phyloP scores from a whole-genome alignment of 768 basidiomycete genomes.

The Royoungia palumana region DNA sequence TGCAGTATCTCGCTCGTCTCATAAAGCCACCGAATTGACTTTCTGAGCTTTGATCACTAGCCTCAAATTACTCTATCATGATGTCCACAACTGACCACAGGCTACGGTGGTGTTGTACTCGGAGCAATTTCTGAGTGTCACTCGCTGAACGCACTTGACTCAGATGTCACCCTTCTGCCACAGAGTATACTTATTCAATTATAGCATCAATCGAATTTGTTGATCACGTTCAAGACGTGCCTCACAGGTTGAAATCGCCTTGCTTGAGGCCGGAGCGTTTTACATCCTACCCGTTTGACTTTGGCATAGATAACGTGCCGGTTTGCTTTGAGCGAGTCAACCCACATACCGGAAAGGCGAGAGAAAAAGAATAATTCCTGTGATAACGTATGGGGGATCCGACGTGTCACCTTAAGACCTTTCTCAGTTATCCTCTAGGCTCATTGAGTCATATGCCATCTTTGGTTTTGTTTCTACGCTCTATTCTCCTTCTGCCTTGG shows the following conservation, averaged over 20 bases:
- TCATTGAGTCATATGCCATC: conserved; percentile 62
- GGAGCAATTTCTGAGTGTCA: not conserved
- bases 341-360: conserved; percentile 55
- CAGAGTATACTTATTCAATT: conserved; percentile 30
- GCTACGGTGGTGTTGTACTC: conserved; percentile 33
- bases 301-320: conserved; percentile 51
- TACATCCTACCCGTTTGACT: conserved; percentile 54
- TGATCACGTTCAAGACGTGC: no score
- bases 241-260: conserved; percentile 53
- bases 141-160: not conserved
- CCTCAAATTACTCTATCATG: conserved; percentile 39
- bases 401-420: conserved; percentile 48
- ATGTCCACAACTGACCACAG: no score
- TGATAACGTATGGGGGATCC: conserved; percentile 59
- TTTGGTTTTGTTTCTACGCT: conserved; percentile 57
- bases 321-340: conserved; percentile 65
- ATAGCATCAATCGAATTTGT: conserved; percentile 2
- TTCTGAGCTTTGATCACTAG: no score
- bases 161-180: conserved; percentile 57
- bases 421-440: conserved; percentile 53
- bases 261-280: conserved; percentile 49
- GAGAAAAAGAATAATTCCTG: conserved; percentile 49
- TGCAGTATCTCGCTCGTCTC: no score
- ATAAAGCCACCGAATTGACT: no score
- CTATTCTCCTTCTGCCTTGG: conserved; percentile 48